phyloP scores from a whole-genome alignment of 2,329 filamentous ascomycete genomes.

The Aspergillus sp. region DNA sequence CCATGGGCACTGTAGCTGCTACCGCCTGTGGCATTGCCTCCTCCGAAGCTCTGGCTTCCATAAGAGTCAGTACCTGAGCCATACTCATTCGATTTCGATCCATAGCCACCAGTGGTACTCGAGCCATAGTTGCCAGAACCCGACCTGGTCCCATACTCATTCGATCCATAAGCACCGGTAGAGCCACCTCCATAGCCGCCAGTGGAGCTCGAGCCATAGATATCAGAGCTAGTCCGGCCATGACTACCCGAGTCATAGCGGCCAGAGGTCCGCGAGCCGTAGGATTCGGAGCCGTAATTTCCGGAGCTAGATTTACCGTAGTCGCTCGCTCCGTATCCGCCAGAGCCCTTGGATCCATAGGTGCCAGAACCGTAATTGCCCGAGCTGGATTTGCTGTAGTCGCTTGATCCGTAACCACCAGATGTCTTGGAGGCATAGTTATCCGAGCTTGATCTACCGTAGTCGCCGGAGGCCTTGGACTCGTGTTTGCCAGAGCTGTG shows the following conservation, averaged over 20 bases:
- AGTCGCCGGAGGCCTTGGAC: conserved; percentile 6
- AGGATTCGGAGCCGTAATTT: conserved; percentile 9
- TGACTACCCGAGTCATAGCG: conserved; percentile 39
- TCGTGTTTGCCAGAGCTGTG: neutral
- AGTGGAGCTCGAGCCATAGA: conserved; percentile 19
- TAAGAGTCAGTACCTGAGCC: conserved; percentile 5
- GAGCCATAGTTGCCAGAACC: conserved; percentile 5
- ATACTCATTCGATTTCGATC: neutral
- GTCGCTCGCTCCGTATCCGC: neutral
- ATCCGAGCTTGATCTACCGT: neutral
- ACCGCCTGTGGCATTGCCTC: conserved; percentile 7
- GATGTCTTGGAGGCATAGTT: neutral
- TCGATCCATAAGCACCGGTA: neutral
- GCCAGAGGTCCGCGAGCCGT: conserved; percentile 24
- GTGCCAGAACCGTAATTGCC: conserved; percentile 7
- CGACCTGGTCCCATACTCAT: conserved; percentile 34
- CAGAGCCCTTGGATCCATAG: conserved; percentile 4
- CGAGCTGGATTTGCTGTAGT: neutral
- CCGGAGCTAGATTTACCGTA: conserved; percentile 3
- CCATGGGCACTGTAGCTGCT: conserved; percentile 13
- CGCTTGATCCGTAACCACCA: neutral
- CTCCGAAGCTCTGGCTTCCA: conserved; percentile 8
- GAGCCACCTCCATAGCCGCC: neutral
- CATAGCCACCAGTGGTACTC: conserved; percentile 3
- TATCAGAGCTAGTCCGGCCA: conserved; percentile 19